phyloP scores from a whole-genome alignment of 116 monocot genomes.

The Thalassia testudinum region DNA sequence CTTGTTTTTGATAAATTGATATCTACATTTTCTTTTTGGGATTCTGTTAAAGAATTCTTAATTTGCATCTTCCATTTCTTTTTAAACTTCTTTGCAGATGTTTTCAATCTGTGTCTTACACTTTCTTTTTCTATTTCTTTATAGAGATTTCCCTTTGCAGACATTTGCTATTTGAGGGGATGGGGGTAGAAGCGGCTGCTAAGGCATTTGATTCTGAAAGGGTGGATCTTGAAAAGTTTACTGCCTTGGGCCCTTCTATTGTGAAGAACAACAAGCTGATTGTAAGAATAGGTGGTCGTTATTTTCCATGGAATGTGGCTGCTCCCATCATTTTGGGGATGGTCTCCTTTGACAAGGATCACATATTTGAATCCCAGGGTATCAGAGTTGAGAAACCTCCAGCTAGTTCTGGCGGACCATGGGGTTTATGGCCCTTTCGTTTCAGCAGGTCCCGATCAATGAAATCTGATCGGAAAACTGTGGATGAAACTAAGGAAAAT shows the following conservation, averaged over 20 bases:
- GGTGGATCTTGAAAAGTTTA: conserved; percentile 35
- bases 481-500: conserved; percentile 9
- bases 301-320: conserved; percentile 57
- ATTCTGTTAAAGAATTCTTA: too few relatives aligned
- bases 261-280: conserved; percentile 49
- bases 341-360: conserved; percentile 41
- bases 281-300: conserved; percentile 34
- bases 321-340: conserved; percentile 48
- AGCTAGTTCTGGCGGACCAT: conserved; percentile 28
- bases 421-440: conserved; percentile 70
- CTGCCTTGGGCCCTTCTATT: conserved; percentile 28
- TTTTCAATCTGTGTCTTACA: too few relatives aligned
- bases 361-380: conserved; percentile 36
- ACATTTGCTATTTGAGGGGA: conserved; percentile 55
- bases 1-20: too few relatives aligned
- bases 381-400: conserved; percentile 26
- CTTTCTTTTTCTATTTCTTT: background rate
- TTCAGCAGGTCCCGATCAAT: conserved; percentile 32
- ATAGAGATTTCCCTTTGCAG: conserved; percentile 50
- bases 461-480: conserved; percentile 11
- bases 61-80: too few relatives aligned
- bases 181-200: conserved; percentile 51
- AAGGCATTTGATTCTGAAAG: conserved; percentile 42
- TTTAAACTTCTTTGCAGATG: too few relatives aligned
- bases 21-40: too few relatives aligned